Evolutionary conservation across 2,329 filamentous ascomycete genomes (phyloP), one percentile per base, ranked within the genome.

Genomic region (Ophiostoma quercus): DNA sequence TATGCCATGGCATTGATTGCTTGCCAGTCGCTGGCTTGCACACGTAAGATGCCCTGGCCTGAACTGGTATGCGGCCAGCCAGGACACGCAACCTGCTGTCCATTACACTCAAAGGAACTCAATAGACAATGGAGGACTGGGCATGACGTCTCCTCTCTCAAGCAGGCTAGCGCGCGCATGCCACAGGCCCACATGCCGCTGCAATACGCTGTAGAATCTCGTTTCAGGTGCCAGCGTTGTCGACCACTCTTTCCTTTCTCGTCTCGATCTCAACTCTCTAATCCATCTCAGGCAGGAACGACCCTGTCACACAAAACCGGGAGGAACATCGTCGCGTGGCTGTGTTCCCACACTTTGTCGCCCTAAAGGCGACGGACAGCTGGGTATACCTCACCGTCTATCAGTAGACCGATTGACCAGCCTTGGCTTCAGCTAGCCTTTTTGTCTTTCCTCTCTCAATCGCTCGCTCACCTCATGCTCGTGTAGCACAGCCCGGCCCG

Each of bases 251-350:
- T 22, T 54, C 47, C 8, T 6, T 54, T 7, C 22, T 19, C 14
- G n/a, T 7, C 43, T 9, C 25, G 25, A 29, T 29, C 25, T 29
- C 25, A 29, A 29, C 25, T 29, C 25, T 29, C 25, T 29, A 29
- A 29, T 29, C 25, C 25, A 29, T 29, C 25, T 29, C 25, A 29
- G 25, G 47, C 3, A 54, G 51, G 43, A 47, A 16, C 19, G 43
- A 47, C 43, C 43, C 43, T 47, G 51, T 25, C 1, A 12, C 25
- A 57, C 51, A 25, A 57, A 60, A 60, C 60, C 51, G 43, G 60
- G 22, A 39, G 47, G 67, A 47, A 11, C 67, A 67, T 68, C 67
- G 63, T 68, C 67, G 67, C 67, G 70, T 71, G 70, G 70, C 70
- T 71, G 70, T 71, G 70, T 39, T 67, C 8, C 47, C 41, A 51